phyloP scores from a whole-genome alignment of 2,329 filamentous ascomycete genomes.

The Fusarium vanettenii region DNA sequence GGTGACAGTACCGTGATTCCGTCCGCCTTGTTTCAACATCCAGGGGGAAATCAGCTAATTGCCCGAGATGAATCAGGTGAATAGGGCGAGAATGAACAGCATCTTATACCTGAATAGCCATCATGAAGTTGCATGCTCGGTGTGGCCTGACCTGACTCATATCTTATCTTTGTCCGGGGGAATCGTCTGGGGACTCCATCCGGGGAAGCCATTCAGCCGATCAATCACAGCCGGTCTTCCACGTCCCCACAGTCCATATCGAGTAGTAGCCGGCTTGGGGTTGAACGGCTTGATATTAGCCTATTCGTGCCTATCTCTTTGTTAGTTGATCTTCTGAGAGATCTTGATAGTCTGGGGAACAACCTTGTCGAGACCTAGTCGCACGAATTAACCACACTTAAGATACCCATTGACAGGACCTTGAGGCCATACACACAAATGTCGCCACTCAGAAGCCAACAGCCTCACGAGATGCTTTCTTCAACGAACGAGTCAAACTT shows the following conservation, averaged over 20 bases:
- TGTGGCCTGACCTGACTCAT: background rate
- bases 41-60: background rate
- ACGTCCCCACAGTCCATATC: conserved; percentile 27
- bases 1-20: conserved; percentile 11
- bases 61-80: background rate
- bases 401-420: background rate
- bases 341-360: background rate
- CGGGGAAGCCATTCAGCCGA: conserved; percentile 1
- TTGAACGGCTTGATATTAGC: background rate
- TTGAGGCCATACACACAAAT: background rate
- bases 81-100: background rate
- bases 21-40: background rate
- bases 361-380: background rate
- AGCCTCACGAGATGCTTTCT: background rate
- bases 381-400: background rate
- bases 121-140: background rate
- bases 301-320: background rate
- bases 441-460: background rate
- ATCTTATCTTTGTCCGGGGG: conserved; percentile 16
- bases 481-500: background rate
- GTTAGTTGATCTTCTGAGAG: background rate
- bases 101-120: background rate
- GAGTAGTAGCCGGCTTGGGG: conserved; percentile 17
- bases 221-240: conserved; percentile 26
- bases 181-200: background rate